Percentiles rank a stretch among this genome's conserved stretches.
Conservation (phyloP, 2,329 filamentous ascomycete species). For the Metarhizium album region DNA sequence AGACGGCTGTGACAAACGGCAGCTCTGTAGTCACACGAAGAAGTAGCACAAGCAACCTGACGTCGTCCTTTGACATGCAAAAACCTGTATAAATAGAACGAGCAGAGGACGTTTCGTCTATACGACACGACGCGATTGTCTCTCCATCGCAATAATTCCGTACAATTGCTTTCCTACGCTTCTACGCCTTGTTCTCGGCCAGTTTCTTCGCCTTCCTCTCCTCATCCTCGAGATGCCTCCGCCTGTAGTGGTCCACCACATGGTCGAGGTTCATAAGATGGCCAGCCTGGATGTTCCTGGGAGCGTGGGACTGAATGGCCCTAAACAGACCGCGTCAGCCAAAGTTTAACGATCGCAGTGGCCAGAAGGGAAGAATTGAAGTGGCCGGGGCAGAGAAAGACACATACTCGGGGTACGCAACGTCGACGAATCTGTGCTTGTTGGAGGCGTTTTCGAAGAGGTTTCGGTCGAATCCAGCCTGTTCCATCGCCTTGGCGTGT, state of each 20-base stretch:
- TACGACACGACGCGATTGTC: background rate
- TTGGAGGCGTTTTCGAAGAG: slow-evolving; percentile 35
- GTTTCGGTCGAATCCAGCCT: slow-evolving; percentile 47
- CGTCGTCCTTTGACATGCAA: background rate
- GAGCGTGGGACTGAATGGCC: slow-evolving; percentile 37
- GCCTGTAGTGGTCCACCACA: slow-evolving; percentile 45
- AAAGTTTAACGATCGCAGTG: background rate
- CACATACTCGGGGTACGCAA: slow-evolving; percentile 50
- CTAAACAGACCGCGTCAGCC: slow-evolving; percentile 19
- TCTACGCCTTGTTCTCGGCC: slow-evolving; percentile 25
- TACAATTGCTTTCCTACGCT: slow-evolving; percentile 7
- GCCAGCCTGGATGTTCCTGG: slow-evolving; percentile 44
- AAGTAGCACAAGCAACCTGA: background rate
- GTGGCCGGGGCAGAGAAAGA: background rate
- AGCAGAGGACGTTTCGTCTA: background rate
- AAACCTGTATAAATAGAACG: background rate
- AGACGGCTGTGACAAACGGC: background rate
- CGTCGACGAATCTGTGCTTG: slow-evolving; percentile 37
- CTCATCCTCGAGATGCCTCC: slow-evolving; percentile 43
- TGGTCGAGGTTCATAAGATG: slow-evolving; percentile 43
- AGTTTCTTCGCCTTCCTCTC: slow-evolving; percentile 42
- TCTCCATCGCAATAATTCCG: background rate
- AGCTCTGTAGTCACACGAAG: background rate
- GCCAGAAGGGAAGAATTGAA: background rate
- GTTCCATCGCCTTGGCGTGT: slow-evolving; percentile 40